A percentile compares a stretch with the other conserved stretches of the same genome.
Evolutionary conservation across 148 eudicot genomes (phyloP).

Genomic region (Silene uniflora): DNA sequence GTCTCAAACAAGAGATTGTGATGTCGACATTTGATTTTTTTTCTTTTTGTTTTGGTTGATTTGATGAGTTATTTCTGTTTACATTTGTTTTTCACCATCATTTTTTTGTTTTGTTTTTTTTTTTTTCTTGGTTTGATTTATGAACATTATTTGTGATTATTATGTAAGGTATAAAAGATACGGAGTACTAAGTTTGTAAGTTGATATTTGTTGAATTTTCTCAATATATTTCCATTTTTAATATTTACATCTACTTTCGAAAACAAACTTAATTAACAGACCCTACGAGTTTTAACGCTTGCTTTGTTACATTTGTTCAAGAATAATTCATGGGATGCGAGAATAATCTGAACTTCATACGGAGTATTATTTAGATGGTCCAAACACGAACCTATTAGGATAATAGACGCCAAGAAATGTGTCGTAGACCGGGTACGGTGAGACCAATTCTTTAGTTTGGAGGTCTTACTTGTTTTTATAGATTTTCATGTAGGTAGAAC

Average conservation of each 20-base stretch:
- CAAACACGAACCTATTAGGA: too few species aligned
- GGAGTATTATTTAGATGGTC: too few species aligned
- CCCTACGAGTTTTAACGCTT: too few species aligned
- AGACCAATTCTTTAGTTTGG: too few species aligned
- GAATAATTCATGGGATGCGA: too few species aligned
- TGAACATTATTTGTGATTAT: background rate
- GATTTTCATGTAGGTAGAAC: too few species aligned
- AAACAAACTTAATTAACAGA: too few species aligned
- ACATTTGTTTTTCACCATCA: background rate
- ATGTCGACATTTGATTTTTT: constrained; percentile 35
- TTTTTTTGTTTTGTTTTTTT: background rate
- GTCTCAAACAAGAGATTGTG: constrained; percentile 38
- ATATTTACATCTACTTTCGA: background rate
- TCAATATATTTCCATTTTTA: background rate
- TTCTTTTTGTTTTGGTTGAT: background rate
- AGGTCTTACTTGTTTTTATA: too few species aligned
- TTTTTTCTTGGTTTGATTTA: background rate
- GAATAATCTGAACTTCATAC: too few species aligned
- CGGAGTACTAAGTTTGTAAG: background rate
- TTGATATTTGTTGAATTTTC: background rate
- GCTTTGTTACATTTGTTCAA: too few species aligned
- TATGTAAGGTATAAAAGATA: background rate
- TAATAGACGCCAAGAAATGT: too few species aligned
- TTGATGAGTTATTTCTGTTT: background rate
- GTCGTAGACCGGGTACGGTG: too few species aligned